Base-by-base conservation (phyloP, 2,329 filamentous ascomycete species). In the Phoma sp. region DNA sequence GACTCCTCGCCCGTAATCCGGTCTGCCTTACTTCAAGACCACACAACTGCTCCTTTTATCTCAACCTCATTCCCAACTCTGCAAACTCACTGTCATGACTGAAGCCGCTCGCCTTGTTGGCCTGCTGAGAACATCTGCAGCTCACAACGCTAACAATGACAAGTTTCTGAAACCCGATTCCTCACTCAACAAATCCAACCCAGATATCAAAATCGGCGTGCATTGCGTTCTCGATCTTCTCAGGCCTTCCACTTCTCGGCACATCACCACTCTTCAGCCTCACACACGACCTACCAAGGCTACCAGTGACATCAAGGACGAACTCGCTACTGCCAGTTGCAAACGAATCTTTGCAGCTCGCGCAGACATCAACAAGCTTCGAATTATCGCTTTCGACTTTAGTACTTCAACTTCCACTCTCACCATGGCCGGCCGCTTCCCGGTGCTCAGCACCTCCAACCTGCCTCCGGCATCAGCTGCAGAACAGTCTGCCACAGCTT, bases 391-490 rank as follows among this genome's bases (percentile, higher is more conserved):
- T 17, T 49, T 65, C 43, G 49, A 57, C 43, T 25, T 58, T 24
- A 21, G 37, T 35, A 49, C 46, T 29, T 47, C 55, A 45, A 44
- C 41, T 43, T 33, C 44, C 15, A 29, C 27, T 15, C 19, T 49
- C 43, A 60, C n/a, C n/a, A 74, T 75, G 71, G 64, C 69, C 31
- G 59, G 65, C 41, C 69, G 71, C 45, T 67, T 75, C 52, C 74
- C 72, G 44, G 60, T 62, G 44, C 69, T 77, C 45, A 69, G 57
- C 63, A 77, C 74, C 51, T 71, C 67, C 17, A 61, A 72, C 71
- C 82, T 90, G 55, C 86, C 88, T 29, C 79, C 80, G 54, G 81
- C 88, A 55, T 83, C 84, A 53, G 82, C 87, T 71, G 81, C 81
- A 73, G 81, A 82, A 63, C 82, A 84, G 59, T 77, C 83, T 43